Evolutionary conservation across 1,284 basidiomycete genomes (phyloP).

Genomic region (Rhodotorula mucilaginosa): DNA sequence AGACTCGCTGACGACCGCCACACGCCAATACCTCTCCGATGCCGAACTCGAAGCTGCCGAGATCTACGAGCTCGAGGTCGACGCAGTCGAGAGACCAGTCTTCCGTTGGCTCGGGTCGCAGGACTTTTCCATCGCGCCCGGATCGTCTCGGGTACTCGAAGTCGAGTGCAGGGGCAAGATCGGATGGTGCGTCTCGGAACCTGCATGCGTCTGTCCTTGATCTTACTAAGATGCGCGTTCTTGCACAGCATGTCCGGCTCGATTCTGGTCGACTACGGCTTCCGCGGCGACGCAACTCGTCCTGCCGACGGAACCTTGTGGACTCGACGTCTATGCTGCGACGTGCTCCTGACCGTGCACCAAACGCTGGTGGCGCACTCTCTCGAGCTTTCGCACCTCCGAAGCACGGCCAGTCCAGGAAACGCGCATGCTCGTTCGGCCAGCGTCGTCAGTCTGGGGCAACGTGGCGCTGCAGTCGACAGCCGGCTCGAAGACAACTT

Average conservation of each 20-base stretch:
- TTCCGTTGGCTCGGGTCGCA: slow-evolving; percentile 66
- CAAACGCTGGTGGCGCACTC: slow-evolving; percentile 76
- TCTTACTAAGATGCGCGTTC: neutral
- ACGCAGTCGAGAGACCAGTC: slow-evolving; percentile 71
- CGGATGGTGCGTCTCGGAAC: slow-evolving; percentile 65
- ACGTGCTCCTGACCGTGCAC: slow-evolving; percentile 82
- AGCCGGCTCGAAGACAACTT: slow-evolving; percentile 43
- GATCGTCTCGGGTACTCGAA: slow-evolving; percentile 65
- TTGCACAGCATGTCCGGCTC: slow-evolving; percentile 67
- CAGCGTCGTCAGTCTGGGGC: slow-evolving; percentile 35
- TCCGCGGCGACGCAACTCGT: slow-evolving; percentile 21
- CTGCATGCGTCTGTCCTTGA: too few relatives aligned
- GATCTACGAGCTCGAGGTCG: slow-evolving; percentile 85
- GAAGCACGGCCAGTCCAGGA: slow-evolving; percentile 11
- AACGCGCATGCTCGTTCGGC: slow-evolving; percentile 25
- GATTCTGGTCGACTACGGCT: slow-evolving; percentile 78
- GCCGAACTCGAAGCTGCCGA: slow-evolving; percentile 72
- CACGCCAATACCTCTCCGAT: slow-evolving; percentile 71
- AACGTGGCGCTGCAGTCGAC: slow-evolving; percentile 32
- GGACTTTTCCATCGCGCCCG: slow-evolving; percentile 62
- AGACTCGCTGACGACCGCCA: slow-evolving; percentile 77
- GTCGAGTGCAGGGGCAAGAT: slow-evolving; percentile 81
- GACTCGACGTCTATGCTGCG: slow-evolving; percentile 79
- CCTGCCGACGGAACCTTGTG: slow-evolving; percentile 58
- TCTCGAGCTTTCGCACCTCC: slow-evolving; percentile 67